Evolutionary conservation across 2,329 filamentous ascomycete species (phyloP), one percentile per base, ranked within the genome.

Genomic region (Aspergillus sp.): DNA sequence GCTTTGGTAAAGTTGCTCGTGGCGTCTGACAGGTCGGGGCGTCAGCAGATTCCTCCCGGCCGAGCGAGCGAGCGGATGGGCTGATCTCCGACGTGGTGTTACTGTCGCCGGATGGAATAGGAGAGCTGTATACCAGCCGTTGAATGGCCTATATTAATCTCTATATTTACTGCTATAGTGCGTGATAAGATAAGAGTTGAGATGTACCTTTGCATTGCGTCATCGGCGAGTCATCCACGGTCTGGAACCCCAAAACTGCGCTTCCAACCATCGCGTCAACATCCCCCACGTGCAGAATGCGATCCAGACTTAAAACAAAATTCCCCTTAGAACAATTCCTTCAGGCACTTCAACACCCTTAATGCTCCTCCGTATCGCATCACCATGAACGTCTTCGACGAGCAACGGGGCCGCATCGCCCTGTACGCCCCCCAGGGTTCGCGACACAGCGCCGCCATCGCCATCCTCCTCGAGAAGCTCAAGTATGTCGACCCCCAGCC

Each of bases 321-420:
- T 38, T 6, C 6, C 16, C 35, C 11, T 1, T 14, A 38, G 2
- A 38, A 30, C 14, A 38, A n/a, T n/a, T 7, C 22, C 22, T 22
- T 22, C 35, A 38, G 14, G 35, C 9, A 38, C 35, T 14, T n/a
- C 35, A 2, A 1, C 35, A 1, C 35, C 14, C 26, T 8, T 22
- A 8, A 30, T 11, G 10, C 14, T 38, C 35, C 14, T 38, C 35
- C 14, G 16, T 7, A 35, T 16, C 16, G 35, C 16, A 38, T 38
- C 35, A 14, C 19, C n/a, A 54, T 54, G 52, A 54, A 54, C n/a
- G 49, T 54, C 20, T 54, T 54, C n/a, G 6, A 51, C 20, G 52
- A 54, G 11, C 44, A 51, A 13, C 20, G 38, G 17, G 49, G 45
- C 22, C 32, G 20, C 6, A 54, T 54, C 44, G 24, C 52, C 22